Percentiles rank a stretch among this genome's conserved stretches.
Conservation (phyloP, 1,284 basidiomycete species). For the Wallemia mellicola region DNA sequence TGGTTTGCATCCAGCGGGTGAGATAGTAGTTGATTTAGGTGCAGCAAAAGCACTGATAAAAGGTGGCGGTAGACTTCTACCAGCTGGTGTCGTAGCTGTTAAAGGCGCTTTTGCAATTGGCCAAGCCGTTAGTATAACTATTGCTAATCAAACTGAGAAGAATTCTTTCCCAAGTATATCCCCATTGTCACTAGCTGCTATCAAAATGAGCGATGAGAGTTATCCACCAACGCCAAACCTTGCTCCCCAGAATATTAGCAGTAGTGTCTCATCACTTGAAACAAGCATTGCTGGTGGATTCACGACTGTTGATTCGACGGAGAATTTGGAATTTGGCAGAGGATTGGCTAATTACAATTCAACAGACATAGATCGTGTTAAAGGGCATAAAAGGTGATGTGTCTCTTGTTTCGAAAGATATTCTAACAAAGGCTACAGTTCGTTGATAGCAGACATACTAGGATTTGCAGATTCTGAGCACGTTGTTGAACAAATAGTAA, state of each 20-base stretch:
- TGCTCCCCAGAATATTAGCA: not conserved
- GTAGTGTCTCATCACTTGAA: not conserved
- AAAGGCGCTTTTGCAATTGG: conserved; percentile 72
- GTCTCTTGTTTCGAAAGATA: conserved; percentile 1
- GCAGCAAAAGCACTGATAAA: conserved; percentile 58
- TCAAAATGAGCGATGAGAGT: conserved; percentile 8
- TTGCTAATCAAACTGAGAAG: conserved; percentile 19
- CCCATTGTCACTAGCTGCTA: conserved; percentile 2
- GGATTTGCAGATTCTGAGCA: conserved; percentile 90
- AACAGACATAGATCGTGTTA: conserved; percentile 60
- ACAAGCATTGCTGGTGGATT: not conserved
- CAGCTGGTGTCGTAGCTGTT: conserved; percentile 65
- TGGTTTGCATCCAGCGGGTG: conserved; percentile 62
- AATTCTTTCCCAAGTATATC: not conserved
- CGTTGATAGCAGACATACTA: conserved; percentile 44
- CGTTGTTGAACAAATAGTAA: conserved; percentile 73
- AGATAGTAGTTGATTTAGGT: conserved; percentile 60
- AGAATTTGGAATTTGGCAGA: conserved; percentile 41
- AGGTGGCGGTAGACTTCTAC: conserved; percentile 60
- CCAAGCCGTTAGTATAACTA: conserved; percentile 63
- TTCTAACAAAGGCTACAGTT: conserved; percentile 20
- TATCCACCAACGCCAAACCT: conserved; percentile 2
- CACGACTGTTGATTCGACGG: not conserved
- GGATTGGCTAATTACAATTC: conserved; percentile 91
- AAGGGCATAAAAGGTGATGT: conserved; percentile 59